Evolutionary conservation across 176 grass and related monocot species (phyloP).

Genomic region (Raddia guianensis): DNA sequence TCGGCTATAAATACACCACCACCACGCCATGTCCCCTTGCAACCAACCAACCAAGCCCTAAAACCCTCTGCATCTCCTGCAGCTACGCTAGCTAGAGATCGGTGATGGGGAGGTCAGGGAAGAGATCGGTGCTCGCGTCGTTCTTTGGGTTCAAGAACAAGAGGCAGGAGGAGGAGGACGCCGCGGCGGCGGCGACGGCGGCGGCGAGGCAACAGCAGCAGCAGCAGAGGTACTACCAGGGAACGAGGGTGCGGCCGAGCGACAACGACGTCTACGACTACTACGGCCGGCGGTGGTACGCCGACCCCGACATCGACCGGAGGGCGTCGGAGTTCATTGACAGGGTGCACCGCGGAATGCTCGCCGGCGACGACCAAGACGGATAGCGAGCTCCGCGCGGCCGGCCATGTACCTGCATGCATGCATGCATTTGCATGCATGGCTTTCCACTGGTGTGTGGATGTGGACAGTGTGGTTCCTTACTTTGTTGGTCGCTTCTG

Average conservation of each 20-base stretch:
- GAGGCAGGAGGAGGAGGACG: slow-evolving; percentile 8
- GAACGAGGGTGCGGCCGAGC: slow-evolving; percentile 46
- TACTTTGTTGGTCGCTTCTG: neutral
- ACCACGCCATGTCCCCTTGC: neutral
- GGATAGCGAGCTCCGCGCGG: neutral
- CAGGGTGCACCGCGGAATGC: slow-evolving; percentile 45
- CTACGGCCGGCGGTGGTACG: slow-evolving; percentile 42
- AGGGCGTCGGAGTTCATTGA: slow-evolving; percentile 52
- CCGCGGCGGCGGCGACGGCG: neutral
- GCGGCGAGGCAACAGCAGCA: neutral
- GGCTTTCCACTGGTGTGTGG: too few relatives aligned
- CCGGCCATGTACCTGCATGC: neutral
- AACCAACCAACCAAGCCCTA: slow-evolving; percentile 22
- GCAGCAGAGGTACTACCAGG: slow-evolving; percentile 22
- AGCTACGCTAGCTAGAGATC: neutral
- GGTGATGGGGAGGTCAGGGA: slow-evolving; percentile 39
- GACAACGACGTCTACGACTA: slow-evolving; percentile 48
- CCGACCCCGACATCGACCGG: slow-evolving; percentile 46
- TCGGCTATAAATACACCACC: slow-evolving; percentile 42
- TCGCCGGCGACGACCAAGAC: slow-evolving; percentile 11
- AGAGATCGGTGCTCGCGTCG: slow-evolving; percentile 39
- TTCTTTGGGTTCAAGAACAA: slow-evolving; percentile 30
- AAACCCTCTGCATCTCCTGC: slow-evolving; percentile 8
- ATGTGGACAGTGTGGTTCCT: neutral
- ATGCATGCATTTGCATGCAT: neutral